These are phyloP conservation scores for Amylocystis lapponica DNA, from an alignment of 768 basidiomycete genomes.

Conservation along the genomic window DNA sequence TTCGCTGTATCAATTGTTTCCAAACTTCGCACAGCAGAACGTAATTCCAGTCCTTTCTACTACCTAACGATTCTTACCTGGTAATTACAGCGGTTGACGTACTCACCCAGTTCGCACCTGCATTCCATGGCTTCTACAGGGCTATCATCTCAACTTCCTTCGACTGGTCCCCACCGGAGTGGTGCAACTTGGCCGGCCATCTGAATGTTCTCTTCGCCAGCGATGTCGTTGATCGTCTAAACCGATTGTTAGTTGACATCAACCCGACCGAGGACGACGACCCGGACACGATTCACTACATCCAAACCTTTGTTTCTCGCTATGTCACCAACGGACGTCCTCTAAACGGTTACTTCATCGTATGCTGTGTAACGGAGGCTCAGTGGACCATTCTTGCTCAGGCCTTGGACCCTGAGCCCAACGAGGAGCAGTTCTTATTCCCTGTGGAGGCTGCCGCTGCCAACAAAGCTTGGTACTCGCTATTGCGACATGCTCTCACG, in stretches of 20 bases:
- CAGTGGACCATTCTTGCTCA: slow-evolving; percentile 84
- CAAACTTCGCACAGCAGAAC: slow-evolving; percentile 44
- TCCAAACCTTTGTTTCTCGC: slow-evolving; percentile 66
- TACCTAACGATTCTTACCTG: not conserved
- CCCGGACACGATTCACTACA: slow-evolving; percentile 48
- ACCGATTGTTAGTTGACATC: slow-evolving; percentile 62
- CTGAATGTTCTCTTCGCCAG: slow-evolving; percentile 59
- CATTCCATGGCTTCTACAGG: slow-evolving; percentile 82
- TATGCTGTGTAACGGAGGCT: slow-evolving; percentile 85
- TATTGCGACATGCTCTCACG: slow-evolving; percentile 50
- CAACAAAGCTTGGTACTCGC: slow-evolving; percentile 71
- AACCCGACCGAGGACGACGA: slow-evolving; percentile 46
- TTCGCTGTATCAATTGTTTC: slow-evolving; percentile 56
- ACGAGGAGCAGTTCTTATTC: slow-evolving; percentile 4
- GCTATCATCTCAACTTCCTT: slow-evolving; percentile 78
- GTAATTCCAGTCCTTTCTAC: slow-evolving; percentile 37
- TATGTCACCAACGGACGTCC: slow-evolving; percentile 75
- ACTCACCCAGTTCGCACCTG: slow-evolving; percentile 71
- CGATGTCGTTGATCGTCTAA: slow-evolving; percentile 66
- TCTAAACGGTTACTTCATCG: slow-evolving; percentile 79
- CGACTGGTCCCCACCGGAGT: slow-evolving; percentile 64
- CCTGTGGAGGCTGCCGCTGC: slow-evolving; percentile 75
- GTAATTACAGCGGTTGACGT: slow-evolving; percentile 52
- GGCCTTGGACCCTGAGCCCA: slow-evolving; percentile 37
- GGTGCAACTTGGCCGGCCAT: slow-evolving; percentile 48